These are phyloP conservation scores for Ceratocystis albifundus DNA, from an alignment of 2,329 filamentous ascomycete genomes.

Conservation along the genomic window DNA sequence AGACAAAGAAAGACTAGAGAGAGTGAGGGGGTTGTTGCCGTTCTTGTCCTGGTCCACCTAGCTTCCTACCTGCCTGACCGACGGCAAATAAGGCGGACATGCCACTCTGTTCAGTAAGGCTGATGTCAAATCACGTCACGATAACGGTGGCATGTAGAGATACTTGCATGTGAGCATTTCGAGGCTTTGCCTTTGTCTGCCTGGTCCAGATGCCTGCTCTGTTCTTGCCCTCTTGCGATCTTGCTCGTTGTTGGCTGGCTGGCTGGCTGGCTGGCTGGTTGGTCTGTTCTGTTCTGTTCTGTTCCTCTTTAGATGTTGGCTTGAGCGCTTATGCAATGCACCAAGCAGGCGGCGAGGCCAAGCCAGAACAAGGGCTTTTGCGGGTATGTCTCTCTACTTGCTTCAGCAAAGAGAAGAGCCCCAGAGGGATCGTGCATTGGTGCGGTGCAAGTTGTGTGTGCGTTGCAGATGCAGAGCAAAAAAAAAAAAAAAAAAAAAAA, in stretches of 20 bases:
- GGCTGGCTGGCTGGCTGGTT: too few relatives aligned
- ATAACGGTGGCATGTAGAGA: not conserved
- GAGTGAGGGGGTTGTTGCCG: too few relatives aligned
- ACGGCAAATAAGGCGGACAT: not conserved
- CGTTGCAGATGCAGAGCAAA: not conserved
- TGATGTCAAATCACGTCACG: not conserved
- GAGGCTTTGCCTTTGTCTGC: not conserved
- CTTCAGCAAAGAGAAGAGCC: constrained; percentile 32
- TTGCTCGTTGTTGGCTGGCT: not conserved
- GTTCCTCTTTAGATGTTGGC: not conserved
- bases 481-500: not conserved
- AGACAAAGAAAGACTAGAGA: too few relatives aligned
- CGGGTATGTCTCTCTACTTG: too few relatives aligned
- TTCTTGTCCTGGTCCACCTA: too few relatives aligned
- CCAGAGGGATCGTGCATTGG: constrained; percentile 26
- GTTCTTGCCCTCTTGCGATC: not conserved
- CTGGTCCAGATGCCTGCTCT: not conserved
- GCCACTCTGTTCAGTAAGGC: not conserved
- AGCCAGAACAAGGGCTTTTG: too few relatives aligned
- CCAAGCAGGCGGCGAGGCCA: constrained; percentile 20
- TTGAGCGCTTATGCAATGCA: constrained; percentile 10
- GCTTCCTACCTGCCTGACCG: not conserved
- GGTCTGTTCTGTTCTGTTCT: too few relatives aligned
- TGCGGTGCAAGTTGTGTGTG: not conserved
- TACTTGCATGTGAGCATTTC: not conserved